Evolutionary conservation across 345 rosid genomes (phyloP), one percentile per base, ranked within the genome.

Genomic region (Arabis hirsuta): DNA sequence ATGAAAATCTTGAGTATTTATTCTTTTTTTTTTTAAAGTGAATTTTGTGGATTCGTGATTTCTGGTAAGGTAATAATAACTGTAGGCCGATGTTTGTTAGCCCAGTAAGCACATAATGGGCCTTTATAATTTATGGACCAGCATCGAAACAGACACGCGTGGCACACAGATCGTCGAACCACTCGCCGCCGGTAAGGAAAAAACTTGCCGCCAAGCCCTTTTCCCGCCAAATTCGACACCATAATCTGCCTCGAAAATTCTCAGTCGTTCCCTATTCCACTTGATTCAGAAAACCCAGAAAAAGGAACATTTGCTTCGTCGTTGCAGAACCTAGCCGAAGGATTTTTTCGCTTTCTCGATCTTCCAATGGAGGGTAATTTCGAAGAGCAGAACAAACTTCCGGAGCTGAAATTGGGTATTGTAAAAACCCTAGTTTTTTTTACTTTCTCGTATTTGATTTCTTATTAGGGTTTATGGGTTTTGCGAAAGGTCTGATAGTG

Each of bases 331-430:
- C 5, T 43, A 31, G 53, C 20, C 16, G 27, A 56, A 67, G 34
- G 41, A 2, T 0, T 27, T 38, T 6, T 6, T 54, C 13, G 4
- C 27, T 43, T 20, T 22, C 29, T 42, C 38, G 38, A 43, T 65
- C 29, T 61, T 39, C 75, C 61, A 69, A 90, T 90, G 97, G 96
- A 75, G 34, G 85, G 73, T 45, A 34, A 55, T 52, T 61, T 79
- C 51, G 84, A 83, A 14, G 97, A 84, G n/a, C 83, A 80, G 54
- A 85, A 78, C 82, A 89, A 88, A 76, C 91, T 91, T 52, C 96
- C 98, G 26, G 98, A 91, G 80, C 90, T 94, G 78, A 94, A 94
- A 80, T 76, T 94, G 44, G 98, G 97, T 94, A 58, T 11, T 44
- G 12, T 16, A 67, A 60, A 27, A 71, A 72, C 70, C 77, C 82